Evolutionary conservation across 345 rosid species (phyloP).

Genomic region (Populus alba): DNA sequence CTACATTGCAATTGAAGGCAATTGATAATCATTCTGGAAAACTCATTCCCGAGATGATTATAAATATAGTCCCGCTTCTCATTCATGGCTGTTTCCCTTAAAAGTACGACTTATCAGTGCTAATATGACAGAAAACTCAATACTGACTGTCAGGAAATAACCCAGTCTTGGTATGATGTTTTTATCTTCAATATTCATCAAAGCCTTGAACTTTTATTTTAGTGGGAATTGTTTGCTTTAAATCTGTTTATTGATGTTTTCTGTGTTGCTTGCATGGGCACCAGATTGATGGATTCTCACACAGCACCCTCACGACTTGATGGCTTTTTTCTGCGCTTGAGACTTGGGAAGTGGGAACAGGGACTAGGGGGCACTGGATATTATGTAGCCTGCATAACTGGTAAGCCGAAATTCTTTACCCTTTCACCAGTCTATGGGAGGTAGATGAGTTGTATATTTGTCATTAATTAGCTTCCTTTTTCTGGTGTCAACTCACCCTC

Average conservation of each 20-base stretch:
- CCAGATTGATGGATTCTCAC: conserved; percentile 61
- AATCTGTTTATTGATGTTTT: neutral
- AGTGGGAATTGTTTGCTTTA: neutral
- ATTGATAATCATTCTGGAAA: neutral
- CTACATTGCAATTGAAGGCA: neutral
- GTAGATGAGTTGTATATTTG: neutral
- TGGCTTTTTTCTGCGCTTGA: conserved; percentile 77
- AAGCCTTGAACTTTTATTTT: neutral
- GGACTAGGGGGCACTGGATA: conserved; percentile 74
- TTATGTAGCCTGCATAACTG: conserved; percentile 67
- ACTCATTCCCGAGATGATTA: neutral
- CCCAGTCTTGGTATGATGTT: neutral
- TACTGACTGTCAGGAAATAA: neutral
- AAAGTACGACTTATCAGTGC: neutral
- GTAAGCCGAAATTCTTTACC: conserved; percentile 25
- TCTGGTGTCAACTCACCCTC: neutral
- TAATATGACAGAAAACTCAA: neutral
- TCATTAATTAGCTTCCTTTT: neutral
- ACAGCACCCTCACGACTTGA: conserved; percentile 49
- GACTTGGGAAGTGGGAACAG: conserved; percentile 76
- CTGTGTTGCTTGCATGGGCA: neutral
- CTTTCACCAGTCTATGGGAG: neutral
- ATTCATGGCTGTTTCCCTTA: neutral
- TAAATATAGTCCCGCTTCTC: neutral
- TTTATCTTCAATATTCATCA: neutral